phyloP scores from a whole-genome alignment of 495 filamentous ascomycete genomes.

The Penicillium tannophilum region DNA sequence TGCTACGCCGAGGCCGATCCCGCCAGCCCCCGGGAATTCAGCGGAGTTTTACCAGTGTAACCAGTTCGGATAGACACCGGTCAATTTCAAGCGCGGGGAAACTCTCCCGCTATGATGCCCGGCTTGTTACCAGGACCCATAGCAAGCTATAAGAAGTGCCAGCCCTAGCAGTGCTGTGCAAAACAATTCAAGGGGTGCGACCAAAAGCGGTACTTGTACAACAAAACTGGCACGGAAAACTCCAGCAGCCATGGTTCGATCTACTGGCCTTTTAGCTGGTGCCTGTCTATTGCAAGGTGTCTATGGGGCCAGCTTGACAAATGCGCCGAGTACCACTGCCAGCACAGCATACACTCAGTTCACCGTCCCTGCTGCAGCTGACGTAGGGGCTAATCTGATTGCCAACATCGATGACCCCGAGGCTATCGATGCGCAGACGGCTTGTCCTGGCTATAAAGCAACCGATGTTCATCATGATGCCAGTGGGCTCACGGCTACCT shows the following conservation, averaged over 20 bases:
- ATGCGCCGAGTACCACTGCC: constrained; percentile 6
- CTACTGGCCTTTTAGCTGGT: constrained; percentile 28
- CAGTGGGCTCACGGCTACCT: constrained; percentile 53
- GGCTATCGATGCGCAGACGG: constrained; percentile 69
- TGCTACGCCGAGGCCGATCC: neutral
- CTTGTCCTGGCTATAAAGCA: constrained; percentile 66
- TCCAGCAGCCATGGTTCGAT: constrained; percentile 16
- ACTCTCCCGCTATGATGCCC: neutral
- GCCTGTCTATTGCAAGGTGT: constrained; percentile 33
- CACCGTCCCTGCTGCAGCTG: constrained; percentile 59
- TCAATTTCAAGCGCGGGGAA: neutral
- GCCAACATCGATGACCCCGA: constrained; percentile 72
- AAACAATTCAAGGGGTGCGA: neutral
- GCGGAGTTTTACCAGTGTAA: neutral
- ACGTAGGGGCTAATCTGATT: constrained; percentile 59
- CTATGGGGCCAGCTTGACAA: constrained; percentile 28
- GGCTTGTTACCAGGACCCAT: neutral
- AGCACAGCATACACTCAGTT: constrained; percentile 36
- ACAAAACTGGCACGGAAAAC: neutral
- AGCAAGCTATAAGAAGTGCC: neutral
- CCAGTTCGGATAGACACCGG: neutral
- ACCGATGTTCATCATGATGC: constrained; percentile 47
- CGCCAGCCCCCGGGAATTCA: neutral
- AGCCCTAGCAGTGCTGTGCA: neutral
- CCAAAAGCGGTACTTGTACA: neutral